A percentile compares a stretch with the other conserved stretches of the same genome.
Conservation (phyloP, 2,329 filamentous ascomycete species). For the Cucurbitaria berberidis region DNA sequence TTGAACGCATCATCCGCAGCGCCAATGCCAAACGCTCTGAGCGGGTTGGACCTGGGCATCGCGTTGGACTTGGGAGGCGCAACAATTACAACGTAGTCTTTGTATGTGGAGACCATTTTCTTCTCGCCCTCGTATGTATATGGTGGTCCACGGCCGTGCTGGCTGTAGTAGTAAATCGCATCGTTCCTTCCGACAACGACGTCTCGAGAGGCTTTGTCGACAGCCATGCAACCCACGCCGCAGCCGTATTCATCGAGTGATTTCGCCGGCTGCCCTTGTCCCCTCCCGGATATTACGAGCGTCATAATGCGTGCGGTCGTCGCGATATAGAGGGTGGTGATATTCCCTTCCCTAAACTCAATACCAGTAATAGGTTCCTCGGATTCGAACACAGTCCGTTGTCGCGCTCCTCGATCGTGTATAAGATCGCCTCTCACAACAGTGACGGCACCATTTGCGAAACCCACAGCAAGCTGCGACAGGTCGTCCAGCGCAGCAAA, state of each 20-base stretch:
- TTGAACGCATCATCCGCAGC: constrained; percentile 81
- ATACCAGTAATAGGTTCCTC: constrained; percentile 96
- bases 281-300: constrained; percentile 83
- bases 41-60: constrained; percentile 62
- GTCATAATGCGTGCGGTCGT: constrained; percentile 89
- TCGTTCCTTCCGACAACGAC: constrained; percentile 93
- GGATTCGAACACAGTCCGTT: constrained; percentile 93
- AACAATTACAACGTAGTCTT: constrained; percentile 85
- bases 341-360: constrained; percentile 69
- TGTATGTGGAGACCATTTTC: constrained; percentile 77
- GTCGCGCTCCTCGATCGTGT: constrained; percentile 91
- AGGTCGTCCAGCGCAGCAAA: constrained; percentile 88
- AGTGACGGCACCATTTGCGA: constrained; percentile 92
- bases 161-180: constrained; percentile 91
- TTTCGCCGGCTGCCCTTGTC: constrained; percentile 86
- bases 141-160: constrained; percentile 83
- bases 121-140: constrained; percentile 93
- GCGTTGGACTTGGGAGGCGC: constrained; percentile 72
- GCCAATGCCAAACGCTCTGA: constrained; percentile 75
- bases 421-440: constrained; percentile 93
- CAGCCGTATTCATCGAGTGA: constrained; percentile 90
- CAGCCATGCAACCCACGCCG: constrained; percentile 91
- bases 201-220: constrained; percentile 79
- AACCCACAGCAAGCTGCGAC: constrained; percentile 91
- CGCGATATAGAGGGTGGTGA: constrained; percentile 85